These are phyloP conservation scores for Albophoma yamanashiensis DNA, from an alignment of 2,329 filamentous ascomycete genomes.

Conservation along the genomic window DNA sequence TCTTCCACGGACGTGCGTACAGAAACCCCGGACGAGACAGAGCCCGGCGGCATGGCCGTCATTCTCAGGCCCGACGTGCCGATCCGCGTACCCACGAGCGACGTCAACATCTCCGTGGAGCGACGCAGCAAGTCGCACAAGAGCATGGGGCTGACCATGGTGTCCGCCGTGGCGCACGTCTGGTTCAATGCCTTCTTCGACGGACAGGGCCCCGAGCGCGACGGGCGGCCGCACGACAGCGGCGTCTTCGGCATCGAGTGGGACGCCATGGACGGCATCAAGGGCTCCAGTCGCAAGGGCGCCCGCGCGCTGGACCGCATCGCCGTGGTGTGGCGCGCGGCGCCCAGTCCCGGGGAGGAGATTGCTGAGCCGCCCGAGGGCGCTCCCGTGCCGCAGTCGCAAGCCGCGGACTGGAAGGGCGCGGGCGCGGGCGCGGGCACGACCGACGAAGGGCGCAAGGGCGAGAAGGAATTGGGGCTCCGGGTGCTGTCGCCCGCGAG, in stretches of 20 bases:
- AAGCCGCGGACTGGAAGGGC: constrained; percentile 67
- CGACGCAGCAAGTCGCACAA: constrained; percentile 70
- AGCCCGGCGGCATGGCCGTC: constrained; percentile 58
- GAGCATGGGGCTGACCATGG: constrained; percentile 74
- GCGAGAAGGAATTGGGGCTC: constrained; percentile 57
- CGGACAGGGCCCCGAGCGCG: constrained; percentile 60
- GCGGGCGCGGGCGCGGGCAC: constrained; percentile 30
- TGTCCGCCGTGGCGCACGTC: constrained; percentile 85
- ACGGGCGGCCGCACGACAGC: constrained; percentile 53
- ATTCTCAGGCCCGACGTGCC: constrained; percentile 64
- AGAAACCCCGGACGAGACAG: constrained; percentile 23
- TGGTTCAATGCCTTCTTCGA: constrained; percentile 98
- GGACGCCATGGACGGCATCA: constrained; percentile 82
- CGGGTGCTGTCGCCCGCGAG: constrained; percentile 54
- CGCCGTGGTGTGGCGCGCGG: constrained; percentile 70
- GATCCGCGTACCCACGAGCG: constrained; percentile 65
- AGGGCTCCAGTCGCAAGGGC: constrained; percentile 76
- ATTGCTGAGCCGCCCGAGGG: constrained; percentile 54
- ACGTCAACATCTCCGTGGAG: constrained; percentile 86
- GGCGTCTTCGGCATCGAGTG: constrained; percentile 51
- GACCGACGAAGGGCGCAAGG: constrained; percentile 23
- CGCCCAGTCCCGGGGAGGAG: constrained; percentile 15
- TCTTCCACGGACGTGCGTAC: constrained; percentile 1
- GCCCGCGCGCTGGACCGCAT: constrained; percentile 71
- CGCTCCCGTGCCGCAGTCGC: constrained; percentile 59